Conservation (phyloP, 2,329 filamentous ascomycete species). For the Chaetomium globosum region DNA sequence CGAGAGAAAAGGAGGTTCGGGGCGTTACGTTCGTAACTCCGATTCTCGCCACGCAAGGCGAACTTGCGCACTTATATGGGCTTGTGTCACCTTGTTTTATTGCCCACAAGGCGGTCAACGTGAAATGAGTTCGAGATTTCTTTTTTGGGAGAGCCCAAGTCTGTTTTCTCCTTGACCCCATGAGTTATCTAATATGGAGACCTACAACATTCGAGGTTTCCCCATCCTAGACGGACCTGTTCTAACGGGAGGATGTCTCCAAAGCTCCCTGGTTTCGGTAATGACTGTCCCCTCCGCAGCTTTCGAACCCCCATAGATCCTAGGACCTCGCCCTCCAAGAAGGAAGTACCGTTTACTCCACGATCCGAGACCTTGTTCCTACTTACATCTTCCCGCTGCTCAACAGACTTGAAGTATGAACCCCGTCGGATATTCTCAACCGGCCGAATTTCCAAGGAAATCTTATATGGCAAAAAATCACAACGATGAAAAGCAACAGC, state of each 20-base stretch:
- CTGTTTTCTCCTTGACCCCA: too few relatives aligned
- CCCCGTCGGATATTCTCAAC: not conserved
- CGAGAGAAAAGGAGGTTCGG: not conserved
- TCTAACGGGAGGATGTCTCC: not conserved
- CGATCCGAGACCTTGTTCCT: not conserved
- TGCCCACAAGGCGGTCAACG: conserved; percentile 4
- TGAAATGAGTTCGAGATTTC: not conserved
- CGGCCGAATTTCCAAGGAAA: not conserved
- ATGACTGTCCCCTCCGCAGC: not conserved
- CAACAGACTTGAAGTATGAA: not conserved
- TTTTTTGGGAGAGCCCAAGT: too few relatives aligned
- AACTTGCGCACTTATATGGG: not conserved
- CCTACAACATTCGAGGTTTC: not conserved
- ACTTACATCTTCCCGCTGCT: not conserved
- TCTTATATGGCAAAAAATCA: not conserved
- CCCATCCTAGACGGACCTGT: not conserved
- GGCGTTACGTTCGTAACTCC: not conserved
- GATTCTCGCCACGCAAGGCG: not conserved
- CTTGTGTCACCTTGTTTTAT: not conserved
- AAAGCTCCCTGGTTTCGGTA: not conserved
- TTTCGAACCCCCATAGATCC: not conserved
- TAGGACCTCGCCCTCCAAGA: not conserved
- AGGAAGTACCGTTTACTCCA: not conserved
- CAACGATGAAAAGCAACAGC: not conserved
- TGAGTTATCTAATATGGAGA: not conserved